These are phyloP conservation scores for Myxozyma kluyveri DNA, from an alignment of 805 yeast species.

Conservation along the genomic window DNA sequence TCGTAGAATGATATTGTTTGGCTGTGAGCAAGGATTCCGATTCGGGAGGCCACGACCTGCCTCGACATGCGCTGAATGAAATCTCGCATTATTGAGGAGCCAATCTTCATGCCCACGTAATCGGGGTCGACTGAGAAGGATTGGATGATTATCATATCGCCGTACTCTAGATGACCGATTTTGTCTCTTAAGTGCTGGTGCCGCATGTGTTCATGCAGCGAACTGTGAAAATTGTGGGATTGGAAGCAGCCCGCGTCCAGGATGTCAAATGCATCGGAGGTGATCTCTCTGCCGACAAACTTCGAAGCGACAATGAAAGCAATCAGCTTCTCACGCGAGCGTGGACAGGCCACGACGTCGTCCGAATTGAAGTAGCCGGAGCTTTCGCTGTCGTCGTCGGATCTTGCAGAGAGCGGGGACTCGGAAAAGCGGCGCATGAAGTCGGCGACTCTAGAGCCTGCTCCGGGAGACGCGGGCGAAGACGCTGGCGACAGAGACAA, in stretches of 20 bases:
- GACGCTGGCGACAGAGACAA: too few relatives aligned
- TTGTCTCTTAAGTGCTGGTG: neutral
- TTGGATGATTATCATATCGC: conserved; percentile 75
- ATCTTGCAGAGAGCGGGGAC: neutral
- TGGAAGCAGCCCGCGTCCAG: too few relatives aligned
- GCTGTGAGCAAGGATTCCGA: conserved; percentile 65
- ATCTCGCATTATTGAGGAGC: conserved; percentile 78
- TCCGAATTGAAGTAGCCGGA: conserved; percentile 28
- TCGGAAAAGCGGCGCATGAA: neutral
- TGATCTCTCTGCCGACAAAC: conserved; percentile 66
- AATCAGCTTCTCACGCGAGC: conserved; percentile 22
- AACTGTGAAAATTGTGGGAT: neutral
- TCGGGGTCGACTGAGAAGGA: conserved; percentile 71
- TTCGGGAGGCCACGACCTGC: conserved; percentile 78
- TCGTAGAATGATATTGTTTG: conserved; percentile 72
- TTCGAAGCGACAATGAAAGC: conserved; percentile 21
- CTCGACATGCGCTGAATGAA: conserved; percentile 85
- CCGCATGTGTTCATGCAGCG: too few relatives aligned
- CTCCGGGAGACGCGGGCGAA: too few relatives aligned
- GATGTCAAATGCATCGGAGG: conserved; percentile 60
- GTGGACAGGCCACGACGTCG: conserved; percentile 29
- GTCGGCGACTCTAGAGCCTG: too few relatives aligned
- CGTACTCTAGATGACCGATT: conserved; percentile 73
- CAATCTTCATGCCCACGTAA: conserved; percentile 78
- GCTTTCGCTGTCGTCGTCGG: conserved; percentile 1